Conservation (phyloP, 2,329 filamentous ascomycete species). For the Cladorrhinum sp. region DNA sequence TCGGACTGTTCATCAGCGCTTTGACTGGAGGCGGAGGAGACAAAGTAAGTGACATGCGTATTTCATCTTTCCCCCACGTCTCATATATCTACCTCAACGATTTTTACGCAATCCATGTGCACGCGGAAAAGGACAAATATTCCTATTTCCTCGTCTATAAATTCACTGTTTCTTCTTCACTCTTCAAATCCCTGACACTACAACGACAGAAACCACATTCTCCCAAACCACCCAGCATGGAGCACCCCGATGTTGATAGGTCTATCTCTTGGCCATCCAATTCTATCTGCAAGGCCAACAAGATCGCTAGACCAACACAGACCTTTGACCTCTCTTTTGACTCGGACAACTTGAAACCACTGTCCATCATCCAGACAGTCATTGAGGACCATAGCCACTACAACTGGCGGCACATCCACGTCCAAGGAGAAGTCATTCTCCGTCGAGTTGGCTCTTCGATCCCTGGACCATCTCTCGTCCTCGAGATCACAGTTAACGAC, state of each 20-base stretch:
- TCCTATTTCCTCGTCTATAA: conserved; percentile 1
- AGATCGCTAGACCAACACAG: conserved; percentile 32
- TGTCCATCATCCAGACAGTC: conserved; percentile 42
- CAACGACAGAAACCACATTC: background rate
- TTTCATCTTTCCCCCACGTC: background rate
- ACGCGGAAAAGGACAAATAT: no score
- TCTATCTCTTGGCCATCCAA: conserved; percentile 21
- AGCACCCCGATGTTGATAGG: conserved; percentile 30
- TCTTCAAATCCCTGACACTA: conserved; percentile 1
- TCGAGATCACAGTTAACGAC: conserved; percentile 48
- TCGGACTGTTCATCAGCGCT: conserved; percentile 32
- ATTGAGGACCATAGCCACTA: conserved; percentile 19
- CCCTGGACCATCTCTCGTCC: conserved; percentile 38
- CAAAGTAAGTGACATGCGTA: conserved; percentile 27
- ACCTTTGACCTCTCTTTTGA: conserved; percentile 37
- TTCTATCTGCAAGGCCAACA: conserved; percentile 21
- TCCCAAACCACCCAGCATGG: conserved; percentile 19
- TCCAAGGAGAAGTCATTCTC: conserved; percentile 47
- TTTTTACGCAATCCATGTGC: background rate
- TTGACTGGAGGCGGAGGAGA: conserved; percentile 27
- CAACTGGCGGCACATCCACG: conserved; percentile 33
- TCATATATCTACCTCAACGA: background rate
- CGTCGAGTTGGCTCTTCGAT: conserved; percentile 36
- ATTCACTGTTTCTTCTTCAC: background rate
- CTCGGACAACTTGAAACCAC: conserved; percentile 27